Evolutionary conservation across 306 rosid species (phyloP), one percentile per base, ranked within the genome.

Genomic region (Crotalaria pallida): DNA sequence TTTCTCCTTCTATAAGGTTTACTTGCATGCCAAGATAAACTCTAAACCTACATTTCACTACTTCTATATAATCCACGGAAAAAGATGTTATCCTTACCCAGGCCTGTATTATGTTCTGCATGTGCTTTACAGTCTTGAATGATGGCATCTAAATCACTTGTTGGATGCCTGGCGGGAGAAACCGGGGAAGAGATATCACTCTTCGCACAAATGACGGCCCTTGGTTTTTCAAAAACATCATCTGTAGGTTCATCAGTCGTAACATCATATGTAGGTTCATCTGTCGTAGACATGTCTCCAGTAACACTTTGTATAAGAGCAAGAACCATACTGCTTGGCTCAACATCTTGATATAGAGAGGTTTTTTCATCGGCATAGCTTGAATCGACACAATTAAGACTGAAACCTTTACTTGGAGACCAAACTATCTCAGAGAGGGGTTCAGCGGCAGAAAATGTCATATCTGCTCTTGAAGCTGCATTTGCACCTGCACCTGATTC

Each of bases 401-500:
- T 72, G 79, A 72, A 76, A 76, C 98, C 97, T 78, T 81, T 72
- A 64, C 82, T 86, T 67, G 89, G 86, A 83, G 90, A 85, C 98
- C 98, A 94, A 74, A 94, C 97, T 68, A 94, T 85, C 77, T 94
- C 98, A 62, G 97, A 88, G 23, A 94, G 65, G 41, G 96, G 88
- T 4, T 82, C 85, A 33, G 71, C 27, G 67, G 87, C 68, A 73
- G 84, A 77, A 80, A 81, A 77, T 72, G 76, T 45, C 77, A 60
- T 75, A 83, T 76, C 79, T 70, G 66, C 56, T 86, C 71, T 77
- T 36, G 79, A 85, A 83, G 75, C 87, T 84, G 96, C 98, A 94
- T 94, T 88, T 94, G 95, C 98, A 90, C 96, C 96, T 94, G 89
- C 98, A 90, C 97, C 85, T 40, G 78, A 67, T 33, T 80, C 86